A percentile compares a stretch with the other conserved stretches of the same genome.
These are phyloP conservation scores for Pezicula neosporulosa DNA, from an alignment of 2,329 filamentous ascomycete species.

Conservation along the genomic window DNA sequence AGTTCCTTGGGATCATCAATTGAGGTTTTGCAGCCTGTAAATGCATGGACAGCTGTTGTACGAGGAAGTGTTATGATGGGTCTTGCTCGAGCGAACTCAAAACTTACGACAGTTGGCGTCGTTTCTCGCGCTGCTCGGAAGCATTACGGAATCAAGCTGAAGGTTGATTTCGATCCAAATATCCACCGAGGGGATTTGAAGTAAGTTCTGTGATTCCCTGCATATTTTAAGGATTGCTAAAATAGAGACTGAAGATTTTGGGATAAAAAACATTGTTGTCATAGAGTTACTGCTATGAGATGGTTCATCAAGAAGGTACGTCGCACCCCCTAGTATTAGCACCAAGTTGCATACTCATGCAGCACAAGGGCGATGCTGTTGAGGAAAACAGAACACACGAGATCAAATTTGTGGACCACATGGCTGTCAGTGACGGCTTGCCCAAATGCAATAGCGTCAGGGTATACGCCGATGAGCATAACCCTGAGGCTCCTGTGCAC, in stretches of 20 bases:
- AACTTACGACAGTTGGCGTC: slow-evolving; percentile 33
- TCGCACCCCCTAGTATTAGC: too few species aligned
- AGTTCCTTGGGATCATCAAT: slow-evolving; percentile 32
- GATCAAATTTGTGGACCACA: slow-evolving; percentile 3
- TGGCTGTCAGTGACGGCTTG: background rate
- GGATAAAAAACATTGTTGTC: background rate
- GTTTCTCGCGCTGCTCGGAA: slow-evolving; percentile 39
- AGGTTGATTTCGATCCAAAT: background rate
- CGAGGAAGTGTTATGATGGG: slow-evolving; percentile 50
- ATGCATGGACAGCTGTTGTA: slow-evolving; percentile 47
- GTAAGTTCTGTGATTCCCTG: background rate
- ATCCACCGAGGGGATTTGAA: slow-evolving; percentile 5
- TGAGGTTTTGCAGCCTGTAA: slow-evolving; percentile 43
- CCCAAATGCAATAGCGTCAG: slow-evolving; percentile 1
- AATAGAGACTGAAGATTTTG: slow-evolving; percentile 3
- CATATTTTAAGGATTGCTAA: too few species aligned
- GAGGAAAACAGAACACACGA: slow-evolving; percentile 7
- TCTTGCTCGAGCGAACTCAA: slow-evolving; percentile 27
- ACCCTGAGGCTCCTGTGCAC: slow-evolving; percentile 6
- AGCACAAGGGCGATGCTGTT: slow-evolving; percentile 6
- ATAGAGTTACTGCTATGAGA: slow-evolving; percentile 3
- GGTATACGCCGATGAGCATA: slow-evolving; percentile 4
- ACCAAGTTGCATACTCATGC: too few species aligned
- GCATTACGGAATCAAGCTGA: slow-evolving; percentile 37
- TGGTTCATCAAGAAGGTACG: slow-evolving; percentile 9